Conservation (phyloP, 176 grass and related monocot genomes). For the Zoysia japonica region DNA sequence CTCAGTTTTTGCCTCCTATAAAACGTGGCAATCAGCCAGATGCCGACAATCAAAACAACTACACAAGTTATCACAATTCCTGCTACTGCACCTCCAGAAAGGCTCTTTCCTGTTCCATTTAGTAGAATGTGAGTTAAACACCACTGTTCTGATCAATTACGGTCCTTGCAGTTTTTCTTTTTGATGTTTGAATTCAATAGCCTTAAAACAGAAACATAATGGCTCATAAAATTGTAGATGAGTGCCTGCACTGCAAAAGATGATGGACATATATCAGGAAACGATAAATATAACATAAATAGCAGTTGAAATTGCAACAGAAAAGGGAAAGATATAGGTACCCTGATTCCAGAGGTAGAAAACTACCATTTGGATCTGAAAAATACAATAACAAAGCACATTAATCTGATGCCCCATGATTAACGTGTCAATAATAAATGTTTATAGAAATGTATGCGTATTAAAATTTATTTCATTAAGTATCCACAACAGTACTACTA, state of each 20-base stretch:
- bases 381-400: neutral
- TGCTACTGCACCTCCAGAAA: conserved; percentile 53
- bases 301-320: neutral
- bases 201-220: conserved; percentile 23
- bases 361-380: conserved; percentile 63
- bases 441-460: neutral
- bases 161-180: neutral
- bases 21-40: conserved; percentile 28
- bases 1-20: conserved; percentile 44
- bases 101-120: conserved; percentile 31
- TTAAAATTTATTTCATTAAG: too few species aligned
- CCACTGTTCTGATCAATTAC: neutral
- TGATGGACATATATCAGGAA: conserved; percentile 5
- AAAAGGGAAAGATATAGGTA: conserved; percentile 26
- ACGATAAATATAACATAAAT: neutral
- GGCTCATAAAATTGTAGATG: conserved; percentile 28
- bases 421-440: neutral
- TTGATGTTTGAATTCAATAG: neutral
- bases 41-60: conserved; percentile 40
- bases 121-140: conserved; percentile 13
- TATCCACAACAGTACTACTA: too few species aligned
- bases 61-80: conserved; percentile 58
- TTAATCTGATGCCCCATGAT: neutral
- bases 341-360: conserved; percentile 47
- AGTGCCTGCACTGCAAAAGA: conserved; percentile 52